Conservation (phyloP, 768 basidiomycete species). For the Psilocybe tampanensis region DNA sequence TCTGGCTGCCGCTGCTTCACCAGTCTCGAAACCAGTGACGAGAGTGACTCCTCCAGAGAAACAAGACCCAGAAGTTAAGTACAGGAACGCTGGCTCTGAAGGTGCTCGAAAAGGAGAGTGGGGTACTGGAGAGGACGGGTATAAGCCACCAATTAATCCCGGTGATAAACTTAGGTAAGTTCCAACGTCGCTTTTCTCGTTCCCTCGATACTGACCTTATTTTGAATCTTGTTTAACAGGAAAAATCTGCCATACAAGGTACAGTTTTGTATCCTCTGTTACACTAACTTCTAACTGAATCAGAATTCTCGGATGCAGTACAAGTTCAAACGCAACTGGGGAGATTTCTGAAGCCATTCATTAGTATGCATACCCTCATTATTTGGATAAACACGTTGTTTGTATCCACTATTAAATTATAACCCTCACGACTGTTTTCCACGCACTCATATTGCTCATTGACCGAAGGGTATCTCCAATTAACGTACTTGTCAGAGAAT, state of each 20-base stretch:
- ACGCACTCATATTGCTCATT: not conserved
- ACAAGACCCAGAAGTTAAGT: constrained; percentile 67
- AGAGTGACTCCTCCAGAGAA: constrained; percentile 67
- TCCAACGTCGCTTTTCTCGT: not conserved
- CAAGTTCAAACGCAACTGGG: constrained; percentile 88
- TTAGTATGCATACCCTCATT: constrained; percentile 1
- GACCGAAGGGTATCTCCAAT: constrained; percentile 6
- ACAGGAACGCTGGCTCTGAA: constrained; percentile 55
- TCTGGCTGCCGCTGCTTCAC: constrained; percentile 10
- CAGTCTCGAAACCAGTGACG: constrained; percentile 46
- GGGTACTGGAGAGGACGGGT: constrained; percentile 73
- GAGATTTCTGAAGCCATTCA: constrained; percentile 63
- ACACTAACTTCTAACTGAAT: constrained; percentile 43
- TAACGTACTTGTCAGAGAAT: not conserved
- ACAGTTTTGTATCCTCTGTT: constrained; percentile 18
- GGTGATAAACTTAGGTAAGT: constrained; percentile 75
- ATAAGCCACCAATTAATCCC: constrained; percentile 70
- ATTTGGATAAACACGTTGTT: not conserved
- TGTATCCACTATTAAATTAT: constrained; percentile 14
- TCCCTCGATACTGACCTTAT: not conserved
- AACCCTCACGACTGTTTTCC: not conserved
- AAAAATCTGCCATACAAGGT: constrained; percentile 92
- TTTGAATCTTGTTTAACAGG: constrained; percentile 33
- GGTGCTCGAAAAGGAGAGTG: constrained; percentile 61
- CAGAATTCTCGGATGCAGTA: constrained; percentile 71